Percentiles rank a stretch among this genome's conserved stretches.
phyloP scores from a whole-genome alignment of 768 basidiomycete genomes.

The Tulasnella sp. region DNA sequence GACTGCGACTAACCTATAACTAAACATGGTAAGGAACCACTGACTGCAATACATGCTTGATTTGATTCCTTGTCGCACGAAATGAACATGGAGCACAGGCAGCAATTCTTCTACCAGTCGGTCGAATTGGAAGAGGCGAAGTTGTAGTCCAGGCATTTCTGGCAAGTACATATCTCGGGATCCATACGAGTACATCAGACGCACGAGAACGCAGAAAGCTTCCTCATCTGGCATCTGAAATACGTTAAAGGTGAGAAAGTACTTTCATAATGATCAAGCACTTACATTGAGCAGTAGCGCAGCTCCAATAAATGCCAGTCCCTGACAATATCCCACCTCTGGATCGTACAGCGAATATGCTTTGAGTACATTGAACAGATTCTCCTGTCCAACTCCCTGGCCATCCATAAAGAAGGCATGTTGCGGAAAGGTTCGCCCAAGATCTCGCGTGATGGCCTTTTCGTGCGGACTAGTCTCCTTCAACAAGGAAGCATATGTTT shows the following conservation, averaged over 20 bases:
- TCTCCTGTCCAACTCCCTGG: conserved; percentile 92
- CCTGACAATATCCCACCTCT: conserved; percentile 96
- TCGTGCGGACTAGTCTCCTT: conserved; percentile 82
- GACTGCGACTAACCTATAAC: conserved; percentile 54
- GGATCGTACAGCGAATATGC: conserved; percentile 93
- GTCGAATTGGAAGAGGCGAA: conserved; percentile 86
- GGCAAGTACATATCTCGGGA: conserved; percentile 94
- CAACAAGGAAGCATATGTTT: conserved; percentile 61
- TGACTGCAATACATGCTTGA: conserved; percentile 98
- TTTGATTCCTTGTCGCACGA: conserved; percentile 86
- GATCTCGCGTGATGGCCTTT: conserved; percentile 85
- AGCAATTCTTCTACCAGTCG: conserved; percentile 84
- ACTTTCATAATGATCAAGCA: conserved; percentile 6
- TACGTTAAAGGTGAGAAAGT: not conserved
- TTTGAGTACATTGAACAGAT: conserved; percentile 93
- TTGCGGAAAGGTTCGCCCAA: conserved; percentile 94
- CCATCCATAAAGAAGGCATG: conserved; percentile 93
- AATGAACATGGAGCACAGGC: conserved; percentile 86
- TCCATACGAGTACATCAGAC: conserved; percentile 94
- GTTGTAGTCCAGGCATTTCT: conserved; percentile 95
- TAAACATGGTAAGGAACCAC: conserved; percentile 97
- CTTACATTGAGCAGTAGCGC: conserved; percentile 81
- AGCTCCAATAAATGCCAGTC: conserved; percentile 90
- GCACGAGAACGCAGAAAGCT: conserved; percentile 87
- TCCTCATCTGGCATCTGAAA: conserved; percentile 97